Conservation (phyloP, 306 rosid genomes). For the Rosa rugosa region DNA sequence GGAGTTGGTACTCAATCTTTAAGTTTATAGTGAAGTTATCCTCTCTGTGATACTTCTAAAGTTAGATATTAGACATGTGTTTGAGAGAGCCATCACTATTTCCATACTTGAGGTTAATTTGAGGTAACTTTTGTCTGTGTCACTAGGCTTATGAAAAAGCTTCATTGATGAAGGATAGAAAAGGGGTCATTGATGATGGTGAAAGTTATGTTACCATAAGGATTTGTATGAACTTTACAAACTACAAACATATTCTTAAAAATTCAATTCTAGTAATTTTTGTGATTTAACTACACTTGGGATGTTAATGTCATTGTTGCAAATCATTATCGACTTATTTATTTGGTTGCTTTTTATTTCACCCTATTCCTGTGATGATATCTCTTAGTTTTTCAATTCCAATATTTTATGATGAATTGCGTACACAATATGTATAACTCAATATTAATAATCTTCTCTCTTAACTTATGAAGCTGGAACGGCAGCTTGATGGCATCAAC, state of each 20-base stretch:
- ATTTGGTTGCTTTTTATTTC: background rate
- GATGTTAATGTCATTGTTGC: background rate
- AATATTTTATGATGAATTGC: background rate
- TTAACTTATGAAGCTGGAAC: slow-evolving; percentile 88
- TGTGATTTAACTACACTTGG: background rate
- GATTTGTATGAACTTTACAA: background rate
- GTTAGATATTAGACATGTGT: background rate
- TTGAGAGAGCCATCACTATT: background rate
- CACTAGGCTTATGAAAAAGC: background rate
- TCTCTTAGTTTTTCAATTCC: background rate
- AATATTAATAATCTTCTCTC: slow-evolving; percentile 32
- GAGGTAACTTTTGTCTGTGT: background rate
- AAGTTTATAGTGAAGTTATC: background rate
- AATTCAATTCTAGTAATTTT: background rate
- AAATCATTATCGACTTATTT: background rate
- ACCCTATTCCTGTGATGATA: background rate
- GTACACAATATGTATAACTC: slow-evolving; percentile 13
- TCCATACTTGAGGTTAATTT: background rate
- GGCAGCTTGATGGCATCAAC: slow-evolving; percentile 86
- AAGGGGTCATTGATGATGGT: background rate
- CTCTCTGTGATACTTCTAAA: background rate
- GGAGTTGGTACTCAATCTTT: background rate
- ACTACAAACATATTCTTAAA: background rate
- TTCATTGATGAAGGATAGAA: background rate
- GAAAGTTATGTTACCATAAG: background rate